phyloP scores from a whole-genome alignment of 805 yeast species.

The Candida silvicultrix region DNA sequence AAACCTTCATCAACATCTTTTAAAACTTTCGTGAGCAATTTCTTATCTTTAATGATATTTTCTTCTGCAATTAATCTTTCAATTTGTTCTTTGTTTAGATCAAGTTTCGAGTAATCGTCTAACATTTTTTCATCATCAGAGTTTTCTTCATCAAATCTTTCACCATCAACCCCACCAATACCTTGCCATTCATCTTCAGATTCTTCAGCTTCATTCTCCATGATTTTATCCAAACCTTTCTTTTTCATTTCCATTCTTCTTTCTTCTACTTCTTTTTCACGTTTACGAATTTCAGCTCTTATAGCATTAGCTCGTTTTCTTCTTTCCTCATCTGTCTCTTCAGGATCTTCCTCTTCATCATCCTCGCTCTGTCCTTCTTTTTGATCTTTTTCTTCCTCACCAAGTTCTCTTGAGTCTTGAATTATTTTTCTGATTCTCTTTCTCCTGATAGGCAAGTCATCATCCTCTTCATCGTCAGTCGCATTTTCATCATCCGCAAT shows the following conservation, averaged over 20 bases:
- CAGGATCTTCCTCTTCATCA: constrained; percentile 20
- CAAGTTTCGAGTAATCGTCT: constrained; percentile 58
- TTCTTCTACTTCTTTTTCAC: constrained; percentile 18
- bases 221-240: constrained; percentile 49
- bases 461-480: constrained; percentile 21
- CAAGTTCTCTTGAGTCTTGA: background rate
- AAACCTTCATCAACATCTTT: constrained; percentile 71
- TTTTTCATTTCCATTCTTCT: constrained; percentile 48
- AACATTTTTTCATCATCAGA: constrained; percentile 76
- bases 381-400: constrained; percentile 5
- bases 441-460: constrained; percentile 15
- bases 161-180: constrained; percentile 66
- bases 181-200: constrained; percentile 53
- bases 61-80: constrained; percentile 53
- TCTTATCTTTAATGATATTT: constrained; percentile 54
- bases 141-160: constrained; percentile 43
- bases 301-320: constrained; percentile 12
- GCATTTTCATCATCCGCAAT: constrained; percentile 17
- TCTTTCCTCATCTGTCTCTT: constrained; percentile 17
- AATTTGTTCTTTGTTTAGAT: constrained; percentile 45
- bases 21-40: constrained; percentile 57
- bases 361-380: constrained; percentile 12
- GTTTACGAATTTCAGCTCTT: constrained; percentile 18
- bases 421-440: constrained; percentile 4
- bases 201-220: constrained; percentile 41